Evolutionary conservation across 306 rosid species (phyloP).

Genomic region (Carpinus viminea): DNA sequence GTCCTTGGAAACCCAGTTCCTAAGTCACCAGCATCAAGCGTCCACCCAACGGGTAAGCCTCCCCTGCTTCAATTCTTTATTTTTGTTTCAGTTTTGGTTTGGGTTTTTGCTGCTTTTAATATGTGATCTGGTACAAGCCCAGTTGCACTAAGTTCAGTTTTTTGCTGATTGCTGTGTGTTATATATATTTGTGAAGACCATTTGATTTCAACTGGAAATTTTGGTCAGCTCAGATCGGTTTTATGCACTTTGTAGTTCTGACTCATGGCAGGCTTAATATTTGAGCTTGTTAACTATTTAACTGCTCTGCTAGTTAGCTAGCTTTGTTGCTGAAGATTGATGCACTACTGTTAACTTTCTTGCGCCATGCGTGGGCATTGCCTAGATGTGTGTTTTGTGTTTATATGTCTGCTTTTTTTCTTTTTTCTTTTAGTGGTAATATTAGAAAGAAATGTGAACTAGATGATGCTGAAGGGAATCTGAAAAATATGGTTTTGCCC

Average conservation of each 20-base stretch:
- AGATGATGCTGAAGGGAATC: background rate
- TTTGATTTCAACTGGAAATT: background rate
- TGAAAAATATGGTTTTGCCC: background rate
- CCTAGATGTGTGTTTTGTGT: too few relatives aligned
- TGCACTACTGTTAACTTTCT: too few relatives aligned
- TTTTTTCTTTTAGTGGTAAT: too few relatives aligned
- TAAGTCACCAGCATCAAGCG: slow-evolving; percentile 25
- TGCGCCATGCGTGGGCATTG: too few relatives aligned
- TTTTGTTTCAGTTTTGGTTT: background rate
- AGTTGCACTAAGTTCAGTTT: background rate
- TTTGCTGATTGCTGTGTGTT: background rate
- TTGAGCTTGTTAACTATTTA: too few relatives aligned
- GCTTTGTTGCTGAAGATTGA: too few relatives aligned
- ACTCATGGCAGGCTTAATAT: background rate
- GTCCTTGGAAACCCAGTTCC: slow-evolving; percentile 27
- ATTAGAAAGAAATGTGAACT: too few relatives aligned
- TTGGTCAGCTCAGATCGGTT: background rate
- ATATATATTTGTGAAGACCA: background rate
- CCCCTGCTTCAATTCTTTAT: background rate
- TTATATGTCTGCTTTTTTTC: too few relatives aligned
- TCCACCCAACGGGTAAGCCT: slow-evolving; percentile 35
- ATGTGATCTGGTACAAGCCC: background rate
- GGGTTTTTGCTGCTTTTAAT: background rate
- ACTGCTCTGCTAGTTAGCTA: background rate
- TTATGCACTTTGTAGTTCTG: background rate